Base-by-base conservation (phyloP, 805 yeast species). In the Metschnikowia gruessii region DNA sequence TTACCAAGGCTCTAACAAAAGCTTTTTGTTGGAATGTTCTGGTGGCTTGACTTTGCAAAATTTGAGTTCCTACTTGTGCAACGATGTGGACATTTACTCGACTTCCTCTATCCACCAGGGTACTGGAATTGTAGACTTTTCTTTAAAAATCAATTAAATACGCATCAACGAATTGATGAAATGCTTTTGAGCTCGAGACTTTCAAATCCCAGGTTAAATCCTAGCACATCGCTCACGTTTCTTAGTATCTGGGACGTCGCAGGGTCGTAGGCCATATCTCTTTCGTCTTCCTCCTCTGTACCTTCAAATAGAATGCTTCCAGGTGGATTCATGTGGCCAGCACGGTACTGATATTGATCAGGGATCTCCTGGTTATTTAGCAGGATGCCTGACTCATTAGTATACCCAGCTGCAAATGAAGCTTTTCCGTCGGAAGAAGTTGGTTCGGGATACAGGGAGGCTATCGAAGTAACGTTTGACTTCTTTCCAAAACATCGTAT, bases 71-170 rank as follows among this genome's bases (percentile, higher is more conserved):
- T 92, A 77, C 59, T 72, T 91, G 57, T 82, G 90, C 56, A 77
- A 85, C 49, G 88, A 85, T 48, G 82, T 91, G 49, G 98, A 91
- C 57, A 83, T 91, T 53, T 92, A 90, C 72, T 85, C 95, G 31
- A 92, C 98, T 1, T 84, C 95, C 16, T 81, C 90, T 15, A 83
- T 92, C 49, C 98, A 91, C 63, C 98, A 91, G 68, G 97, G 97
- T n/a, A 76, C 83, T 9, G 80, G 83, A 0, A 78, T 86, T 26
- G 76, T 91, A 50, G 98, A 91, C 62, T 91, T 84, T 64, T 85
- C 95, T 24, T 75, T 91, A 63, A 91, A 91, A 64, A 82, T 89
- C 37, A 55, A 63, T 45, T 49, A 37, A 28, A 15, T 16, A 17
- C 12, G 4, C 16, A 4, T 51, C 40, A 69, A 22, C 75, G 54